Evolutionary conservation across 345 rosid genomes (phyloP).

Genomic region (Brassica juncea): DNA sequence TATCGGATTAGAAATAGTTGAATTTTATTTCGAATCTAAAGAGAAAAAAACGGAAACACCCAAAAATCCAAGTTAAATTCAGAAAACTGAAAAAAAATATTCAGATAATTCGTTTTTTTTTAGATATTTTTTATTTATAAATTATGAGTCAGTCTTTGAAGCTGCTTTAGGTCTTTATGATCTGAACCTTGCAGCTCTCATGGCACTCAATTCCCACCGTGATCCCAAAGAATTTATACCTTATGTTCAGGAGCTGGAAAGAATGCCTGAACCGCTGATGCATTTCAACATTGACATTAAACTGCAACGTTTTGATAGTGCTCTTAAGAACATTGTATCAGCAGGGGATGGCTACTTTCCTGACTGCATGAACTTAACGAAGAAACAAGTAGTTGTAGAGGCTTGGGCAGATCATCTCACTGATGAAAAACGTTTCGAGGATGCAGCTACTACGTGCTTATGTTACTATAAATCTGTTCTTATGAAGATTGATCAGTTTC

Average conservation of each 20-base stretch:
- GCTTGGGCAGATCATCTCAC: slow-evolving; percentile 93
- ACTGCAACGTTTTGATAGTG: slow-evolving; percentile 76
- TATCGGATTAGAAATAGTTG: no score
- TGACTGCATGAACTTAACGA: slow-evolving; percentile 75
- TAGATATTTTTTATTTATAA: no score
- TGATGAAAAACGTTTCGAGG: slow-evolving; percentile 75
- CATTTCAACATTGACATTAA: slow-evolving; percentile 81
- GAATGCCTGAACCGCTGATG: slow-evolving; percentile 70
- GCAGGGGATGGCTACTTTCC: slow-evolving; percentile 73
- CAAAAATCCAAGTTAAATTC: no score
- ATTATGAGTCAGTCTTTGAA: slow-evolving; percentile 83
- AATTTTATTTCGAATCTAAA: no score
- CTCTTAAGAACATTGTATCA: slow-evolving; percentile 79
- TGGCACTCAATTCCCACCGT: slow-evolving; percentile 89
- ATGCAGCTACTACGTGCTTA: slow-evolving; percentile 80
- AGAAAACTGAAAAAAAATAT: no score
- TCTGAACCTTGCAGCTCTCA: slow-evolving; percentile 95
- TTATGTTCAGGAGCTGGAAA: slow-evolving; percentile 78
- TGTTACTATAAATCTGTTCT: slow-evolving; percentile 46
- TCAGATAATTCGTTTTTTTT: no score
- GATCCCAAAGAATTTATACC: slow-evolving; percentile 99
- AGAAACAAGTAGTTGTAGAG: slow-evolving; percentile 51
- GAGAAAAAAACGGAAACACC: no score
- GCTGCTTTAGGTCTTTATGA: slow-evolving; percentile 96
- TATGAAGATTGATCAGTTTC: no score